These are phyloP conservation scores for Xylariaceae sp. DNA, from an alignment of 2,329 filamentous ascomycete species.

Conservation along the genomic window DNA sequence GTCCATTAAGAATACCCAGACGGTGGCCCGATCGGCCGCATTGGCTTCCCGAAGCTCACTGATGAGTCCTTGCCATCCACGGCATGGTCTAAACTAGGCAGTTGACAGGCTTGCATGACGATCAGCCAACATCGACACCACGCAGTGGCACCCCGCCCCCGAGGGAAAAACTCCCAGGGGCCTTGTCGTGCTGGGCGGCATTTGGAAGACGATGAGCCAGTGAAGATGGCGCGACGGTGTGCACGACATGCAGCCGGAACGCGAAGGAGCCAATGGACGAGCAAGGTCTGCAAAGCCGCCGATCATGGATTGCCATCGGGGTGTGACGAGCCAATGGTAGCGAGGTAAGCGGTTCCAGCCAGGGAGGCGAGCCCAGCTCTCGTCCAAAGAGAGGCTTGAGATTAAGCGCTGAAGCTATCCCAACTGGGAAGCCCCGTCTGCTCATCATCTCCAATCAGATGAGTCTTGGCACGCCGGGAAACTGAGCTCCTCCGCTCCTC, in stretches of 20 bases:
- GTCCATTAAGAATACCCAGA: slow-evolving; percentile 16
- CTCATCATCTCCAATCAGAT: slow-evolving; percentile 15
- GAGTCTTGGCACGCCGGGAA: slow-evolving; percentile 3
- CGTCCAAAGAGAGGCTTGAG: background rate
- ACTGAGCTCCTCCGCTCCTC: background rate
- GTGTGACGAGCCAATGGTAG: slow-evolving; percentile 32
- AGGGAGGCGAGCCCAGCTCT: slow-evolving; percentile 11
- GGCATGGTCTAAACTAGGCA: background rate
- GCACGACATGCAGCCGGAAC: slow-evolving; percentile 28
- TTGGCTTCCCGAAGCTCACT: slow-evolving; percentile 4
- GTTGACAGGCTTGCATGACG: slow-evolving; percentile 22
- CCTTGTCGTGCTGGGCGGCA: slow-evolving; percentile 28
- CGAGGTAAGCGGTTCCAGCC: slow-evolving; percentile 7
- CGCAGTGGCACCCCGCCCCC: slow-evolving; percentile 22
- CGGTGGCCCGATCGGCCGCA: slow-evolving; percentile 11
- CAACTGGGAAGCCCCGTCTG: slow-evolving; percentile 14
- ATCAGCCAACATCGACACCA: slow-evolving; percentile 18
- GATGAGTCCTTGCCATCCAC: slow-evolving; percentile 8
- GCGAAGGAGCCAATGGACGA: slow-evolving; percentile 28
- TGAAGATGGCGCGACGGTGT: slow-evolving; percentile 28
- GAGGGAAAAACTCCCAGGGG: slow-evolving; percentile 14
- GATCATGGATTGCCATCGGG: slow-evolving; percentile 22
- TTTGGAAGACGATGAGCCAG: slow-evolving; percentile 27
- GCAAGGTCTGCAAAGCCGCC: slow-evolving; percentile 26
- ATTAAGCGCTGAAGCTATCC: slow-evolving; percentile 23